Percentiles rank a stretch among this genome's conserved stretches.
Evolutionary conservation across 305 asterid species (phyloP).

Genomic region (Fraxinus angustifolia): DNA sequence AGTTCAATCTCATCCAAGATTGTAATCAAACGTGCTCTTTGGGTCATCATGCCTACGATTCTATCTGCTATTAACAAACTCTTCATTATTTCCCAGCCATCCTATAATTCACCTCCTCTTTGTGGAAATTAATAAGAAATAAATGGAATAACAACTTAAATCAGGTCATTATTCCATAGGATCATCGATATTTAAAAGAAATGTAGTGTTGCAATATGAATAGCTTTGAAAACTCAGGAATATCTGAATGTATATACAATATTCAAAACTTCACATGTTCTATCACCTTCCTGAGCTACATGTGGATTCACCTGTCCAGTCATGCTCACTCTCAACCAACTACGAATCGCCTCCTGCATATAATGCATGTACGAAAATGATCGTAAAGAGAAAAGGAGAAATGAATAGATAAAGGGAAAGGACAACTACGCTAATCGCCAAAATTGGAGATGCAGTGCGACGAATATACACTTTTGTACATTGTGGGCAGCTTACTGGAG

Average conservation of each 20-base stretch:
- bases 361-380: conserved; percentile 20
- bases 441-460: conserved; percentile 47
- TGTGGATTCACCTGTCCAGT: conserved; percentile 32
- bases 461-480: conserved; percentile 57
- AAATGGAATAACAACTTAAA: not conserved
- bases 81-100: not conserved
- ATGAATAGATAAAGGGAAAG: not conserved
- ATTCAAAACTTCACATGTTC: conserved; percentile 52
- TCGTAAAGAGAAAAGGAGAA: conserved; percentile 14
- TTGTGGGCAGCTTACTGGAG: conserved; percentile 31
- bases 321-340: conserved; percentile 36
- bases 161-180: not conserved
- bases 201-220: not conserved
- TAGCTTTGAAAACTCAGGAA: conserved; percentile 18
- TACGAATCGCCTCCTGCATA: conserved; percentile 31
- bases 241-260: conserved; percentile 56
- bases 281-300: conserved; percentile 24
- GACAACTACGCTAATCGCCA: conserved; percentile 43
- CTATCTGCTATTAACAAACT: not conserved
- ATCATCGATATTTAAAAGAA: not conserved
- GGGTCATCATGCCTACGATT: not conserved
- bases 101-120: not conserved
- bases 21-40: not conserved
- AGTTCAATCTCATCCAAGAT: not conserved
- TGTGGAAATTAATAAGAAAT: not conserved